Conservation (phyloP, 805 yeast species). For the Tetrapisispora pingtungensis region DNA sequence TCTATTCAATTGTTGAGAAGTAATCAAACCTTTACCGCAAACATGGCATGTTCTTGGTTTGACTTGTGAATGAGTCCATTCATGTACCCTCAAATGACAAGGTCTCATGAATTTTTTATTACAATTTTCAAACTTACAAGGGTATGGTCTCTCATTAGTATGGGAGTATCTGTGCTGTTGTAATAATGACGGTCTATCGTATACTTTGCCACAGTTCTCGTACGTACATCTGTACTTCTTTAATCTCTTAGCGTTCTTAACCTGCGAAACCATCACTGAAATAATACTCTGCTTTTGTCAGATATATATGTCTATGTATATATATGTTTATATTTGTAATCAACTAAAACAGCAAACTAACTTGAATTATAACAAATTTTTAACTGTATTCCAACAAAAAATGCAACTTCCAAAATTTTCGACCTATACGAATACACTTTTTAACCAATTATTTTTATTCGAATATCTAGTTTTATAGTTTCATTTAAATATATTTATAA, state of each 20-base stretch:
- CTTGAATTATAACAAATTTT: too few species aligned
- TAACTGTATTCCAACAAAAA: too few species aligned
- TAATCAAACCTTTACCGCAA: constrained; percentile 53
- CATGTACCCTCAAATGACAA: constrained; percentile 73
- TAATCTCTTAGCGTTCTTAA: constrained; percentile 1
- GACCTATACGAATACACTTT: too few species aligned
- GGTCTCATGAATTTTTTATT: constrained; percentile 57
- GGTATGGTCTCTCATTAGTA: constrained; percentile 68
- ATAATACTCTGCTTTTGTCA: too few species aligned
- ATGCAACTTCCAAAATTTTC: too few species aligned
- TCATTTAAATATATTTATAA: too few species aligned
- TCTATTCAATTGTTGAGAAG: constrained; percentile 48
- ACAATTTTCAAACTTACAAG: constrained; percentile 48
- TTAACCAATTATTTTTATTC: too few species aligned
- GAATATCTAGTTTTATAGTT: too few species aligned
- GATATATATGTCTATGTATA: too few species aligned
- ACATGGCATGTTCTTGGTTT: constrained; percentile 48
- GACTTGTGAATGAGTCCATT: constrained; percentile 49
- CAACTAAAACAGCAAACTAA: too few species aligned
- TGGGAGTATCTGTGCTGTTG: constrained; percentile 69
- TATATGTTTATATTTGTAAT: too few species aligned
- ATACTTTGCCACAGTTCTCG: constrained; percentile 43
- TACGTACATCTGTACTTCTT: constrained; percentile 39
- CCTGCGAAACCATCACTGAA: neutral
- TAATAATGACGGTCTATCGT: constrained; percentile 45